These are phyloP conservation scores for Arthrobotrys megalospora DNA, from an alignment of 2,329 filamentous ascomycete species.

Conservation along the genomic window DNA sequence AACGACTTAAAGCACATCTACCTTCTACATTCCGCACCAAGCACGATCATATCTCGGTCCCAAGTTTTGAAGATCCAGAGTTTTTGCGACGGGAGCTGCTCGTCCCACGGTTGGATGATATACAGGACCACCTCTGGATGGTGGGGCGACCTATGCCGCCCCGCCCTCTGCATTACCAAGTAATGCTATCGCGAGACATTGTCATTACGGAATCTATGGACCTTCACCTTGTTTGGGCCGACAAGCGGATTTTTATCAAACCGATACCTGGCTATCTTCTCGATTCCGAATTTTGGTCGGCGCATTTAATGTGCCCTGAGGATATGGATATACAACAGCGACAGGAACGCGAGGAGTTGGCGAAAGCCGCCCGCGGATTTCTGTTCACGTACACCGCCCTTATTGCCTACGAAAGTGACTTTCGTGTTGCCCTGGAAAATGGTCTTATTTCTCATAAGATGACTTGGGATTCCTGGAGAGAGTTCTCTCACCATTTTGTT, in stretches of 20 bases:
- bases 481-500: conserved; percentile 65
- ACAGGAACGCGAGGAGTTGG: conserved; percentile 29
- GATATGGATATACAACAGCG: conserved; percentile 30
- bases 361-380: conserved; percentile 66
- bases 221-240: conserved; percentile 65
- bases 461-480: conserved; percentile 68
- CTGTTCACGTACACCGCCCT: conserved; percentile 69
- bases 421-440: conserved; percentile 66
- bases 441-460: conserved; percentile 66
- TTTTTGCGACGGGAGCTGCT: conserved; percentile 55
- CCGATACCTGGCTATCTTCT: conserved; percentile 68
- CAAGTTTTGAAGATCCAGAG: conserved; percentile 49
- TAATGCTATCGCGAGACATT: conserved; percentile 63
- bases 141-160: conserved; percentile 62
- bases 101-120: conserved; percentile 59
- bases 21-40: conserved; percentile 40
- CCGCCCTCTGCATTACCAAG: conserved; percentile 62
- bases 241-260: conserved; percentile 65
- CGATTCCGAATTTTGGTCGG: conserved; percentile 66
- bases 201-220: conserved; percentile 64
- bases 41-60: conserved; percentile 39
- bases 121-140: conserved; percentile 62
- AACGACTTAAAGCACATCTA: conserved; percentile 11
- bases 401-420: conserved; percentile 67
- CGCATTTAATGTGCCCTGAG: conserved; percentile 11